Evolutionary conservation across 2,329 filamentous ascomycete genomes (phyloP).

Genomic region (Trichoderma atrobrunneum): DNA sequence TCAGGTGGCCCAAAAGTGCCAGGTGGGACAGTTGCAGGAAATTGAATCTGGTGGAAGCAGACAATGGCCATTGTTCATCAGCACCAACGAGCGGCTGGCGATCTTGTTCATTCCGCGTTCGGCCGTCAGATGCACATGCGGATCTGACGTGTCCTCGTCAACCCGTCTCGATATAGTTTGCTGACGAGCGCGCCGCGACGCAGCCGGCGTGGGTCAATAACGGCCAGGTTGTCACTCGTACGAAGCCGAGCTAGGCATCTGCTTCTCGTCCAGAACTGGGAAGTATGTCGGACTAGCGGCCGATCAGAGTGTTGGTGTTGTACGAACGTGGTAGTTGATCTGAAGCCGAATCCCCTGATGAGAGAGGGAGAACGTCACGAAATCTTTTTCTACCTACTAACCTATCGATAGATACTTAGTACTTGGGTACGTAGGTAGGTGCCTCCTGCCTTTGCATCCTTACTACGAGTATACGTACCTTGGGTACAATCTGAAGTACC

Average conservation of each 20-base stretch:
- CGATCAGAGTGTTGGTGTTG: not conserved
- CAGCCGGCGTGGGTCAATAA: not conserved
- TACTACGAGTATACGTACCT: not conserved
- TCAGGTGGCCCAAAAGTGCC: not conserved
- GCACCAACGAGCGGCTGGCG: not conserved
- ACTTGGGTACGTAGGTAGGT: not conserved
- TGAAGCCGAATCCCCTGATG: not conserved
- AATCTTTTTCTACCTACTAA: not conserved
- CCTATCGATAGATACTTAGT: not conserved
- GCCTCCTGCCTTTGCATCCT: not conserved
- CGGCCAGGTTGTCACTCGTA: not conserved
- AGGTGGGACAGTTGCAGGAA: not conserved
- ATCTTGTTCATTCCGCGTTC: not conserved
- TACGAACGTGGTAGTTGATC: not conserved
- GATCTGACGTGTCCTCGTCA: slow-evolving; percentile 5
- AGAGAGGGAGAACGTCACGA: not conserved
- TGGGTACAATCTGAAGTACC: not conserved
- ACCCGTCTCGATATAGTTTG: not conserved
- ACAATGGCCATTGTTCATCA: not conserved
- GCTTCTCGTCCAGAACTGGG: not conserved
- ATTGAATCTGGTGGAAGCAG: not conserved
- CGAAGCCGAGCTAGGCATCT: not conserved
- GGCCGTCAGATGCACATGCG: not conserved
- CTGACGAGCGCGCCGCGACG: not conserved
- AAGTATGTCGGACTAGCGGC: not conserved